Conservation (phyloP, 1,284 basidiomycete species). For the Heliocybe sulcata region DNA sequence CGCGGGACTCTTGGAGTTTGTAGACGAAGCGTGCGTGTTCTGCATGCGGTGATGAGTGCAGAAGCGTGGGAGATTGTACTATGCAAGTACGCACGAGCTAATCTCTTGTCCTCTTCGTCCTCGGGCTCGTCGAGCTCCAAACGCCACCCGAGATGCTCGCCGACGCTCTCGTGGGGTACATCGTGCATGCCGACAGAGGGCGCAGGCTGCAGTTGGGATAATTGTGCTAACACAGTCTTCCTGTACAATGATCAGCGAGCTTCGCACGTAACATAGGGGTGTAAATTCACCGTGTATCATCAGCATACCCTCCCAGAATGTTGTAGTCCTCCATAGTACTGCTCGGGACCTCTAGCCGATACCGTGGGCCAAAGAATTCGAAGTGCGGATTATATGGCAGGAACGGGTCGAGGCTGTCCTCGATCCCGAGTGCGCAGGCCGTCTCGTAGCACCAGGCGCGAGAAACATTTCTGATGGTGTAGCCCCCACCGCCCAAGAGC, state of each 20-base stretch:
- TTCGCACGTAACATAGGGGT: neutral
- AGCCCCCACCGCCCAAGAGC: constrained; percentile 92
- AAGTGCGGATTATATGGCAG: constrained; percentile 96
- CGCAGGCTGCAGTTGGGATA: constrained; percentile 73
- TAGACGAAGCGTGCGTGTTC: constrained; percentile 63
- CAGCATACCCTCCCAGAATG: constrained; percentile 72
- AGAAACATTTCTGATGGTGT: constrained; percentile 95
- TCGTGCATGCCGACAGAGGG: constrained; percentile 88
- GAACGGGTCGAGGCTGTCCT: constrained; percentile 71
- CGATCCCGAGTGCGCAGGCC: constrained; percentile 84
- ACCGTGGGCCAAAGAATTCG: constrained; percentile 97
- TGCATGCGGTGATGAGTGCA: constrained; percentile 15
- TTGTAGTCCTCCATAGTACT: constrained; percentile 97
- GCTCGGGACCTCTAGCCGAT: constrained; percentile 84
- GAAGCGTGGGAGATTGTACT: neutral
- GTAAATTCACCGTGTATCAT: constrained; percentile 66
- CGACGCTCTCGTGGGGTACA: constrained; percentile 64
- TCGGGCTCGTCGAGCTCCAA: constrained; percentile 31
- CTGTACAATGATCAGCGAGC: constrained; percentile 24
- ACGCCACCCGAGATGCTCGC: constrained; percentile 53
- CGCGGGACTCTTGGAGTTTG: constrained; percentile 49
- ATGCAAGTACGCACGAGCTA: constrained; percentile 52
- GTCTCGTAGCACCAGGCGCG: constrained; percentile 97
- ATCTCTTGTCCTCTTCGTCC: constrained; percentile 57
- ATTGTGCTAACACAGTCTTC: constrained; percentile 73